phyloP scores from a whole-genome alignment of 352 stramenopile genomes.

The Phytophthora cryptogea region DNA sequence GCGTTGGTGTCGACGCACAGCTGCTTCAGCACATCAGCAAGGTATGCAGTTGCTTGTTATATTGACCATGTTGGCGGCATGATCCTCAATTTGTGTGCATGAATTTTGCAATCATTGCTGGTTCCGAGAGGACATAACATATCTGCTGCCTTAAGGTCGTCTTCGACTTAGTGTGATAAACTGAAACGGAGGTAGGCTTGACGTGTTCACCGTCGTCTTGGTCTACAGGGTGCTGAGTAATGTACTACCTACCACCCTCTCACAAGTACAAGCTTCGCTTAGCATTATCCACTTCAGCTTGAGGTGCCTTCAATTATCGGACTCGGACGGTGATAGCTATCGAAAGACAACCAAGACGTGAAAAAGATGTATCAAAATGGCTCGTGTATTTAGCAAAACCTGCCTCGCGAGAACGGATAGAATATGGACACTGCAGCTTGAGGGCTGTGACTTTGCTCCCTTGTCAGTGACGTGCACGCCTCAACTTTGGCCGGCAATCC shows the following conservation, averaged over 20 bases:
- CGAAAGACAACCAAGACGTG: too few relatives aligned
- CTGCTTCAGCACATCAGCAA: slow-evolving; percentile 35
- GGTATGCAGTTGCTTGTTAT: slow-evolving; percentile 15
- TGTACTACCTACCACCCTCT: too few relatives aligned
- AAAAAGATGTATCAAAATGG: slow-evolving; percentile 31
- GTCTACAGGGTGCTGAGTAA: too few relatives aligned
- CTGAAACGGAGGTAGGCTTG: too few relatives aligned
- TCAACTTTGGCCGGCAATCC: slow-evolving; percentile 4
- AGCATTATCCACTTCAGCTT: too few relatives aligned
- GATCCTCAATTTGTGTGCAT: slow-evolving; percentile 2
- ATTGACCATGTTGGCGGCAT: neutral
- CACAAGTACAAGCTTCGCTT: too few relatives aligned
- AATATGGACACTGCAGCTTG: slow-evolving; percentile 35
- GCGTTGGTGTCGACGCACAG: slow-evolving; percentile 20
- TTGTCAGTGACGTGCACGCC: slow-evolving; percentile 12
- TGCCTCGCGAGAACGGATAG: slow-evolving; percentile 20
- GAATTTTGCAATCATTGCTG: slow-evolving; percentile 9
- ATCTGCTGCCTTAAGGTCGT: too few relatives aligned
- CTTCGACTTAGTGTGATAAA: too few relatives aligned
- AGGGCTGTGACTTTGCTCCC: slow-evolving; percentile 9
- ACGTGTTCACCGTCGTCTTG: too few relatives aligned
- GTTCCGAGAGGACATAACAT: too few relatives aligned
- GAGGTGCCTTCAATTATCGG: too few relatives aligned
- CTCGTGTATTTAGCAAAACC: slow-evolving; percentile 33
- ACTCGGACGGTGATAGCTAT: too few relatives aligned